A percentile compares a stretch with the other conserved stretches of the same genome.
These are phyloP conservation scores for Zygoascus bituminiphila DNA, from an alignment of 805 yeast species.

Conservation along the genomic window DNA sequence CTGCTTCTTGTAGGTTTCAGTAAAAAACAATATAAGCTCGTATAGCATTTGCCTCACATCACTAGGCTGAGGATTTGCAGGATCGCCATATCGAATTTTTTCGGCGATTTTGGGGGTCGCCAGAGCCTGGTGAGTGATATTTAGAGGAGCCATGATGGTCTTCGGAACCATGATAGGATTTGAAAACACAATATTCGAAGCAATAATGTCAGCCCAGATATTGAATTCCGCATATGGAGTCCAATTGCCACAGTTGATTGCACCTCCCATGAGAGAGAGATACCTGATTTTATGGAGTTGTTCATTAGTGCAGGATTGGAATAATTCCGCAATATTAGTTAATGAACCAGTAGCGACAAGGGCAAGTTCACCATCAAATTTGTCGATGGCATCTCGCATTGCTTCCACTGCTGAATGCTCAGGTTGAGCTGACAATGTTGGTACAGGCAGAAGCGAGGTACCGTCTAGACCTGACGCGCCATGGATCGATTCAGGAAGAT, in stretches of 20 bases:
- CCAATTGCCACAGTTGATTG: constrained; percentile 38
- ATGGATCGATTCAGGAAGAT: constrained; percentile 56
- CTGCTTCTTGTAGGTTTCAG: constrained; percentile 35
- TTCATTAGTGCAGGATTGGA: constrained; percentile 44
- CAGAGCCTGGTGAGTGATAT: constrained; percentile 59
- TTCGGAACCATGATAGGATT: constrained; percentile 41
- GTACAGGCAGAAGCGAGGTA: constrained; percentile 47
- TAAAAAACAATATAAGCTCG: constrained; percentile 47
- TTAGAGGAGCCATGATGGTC: constrained; percentile 53
- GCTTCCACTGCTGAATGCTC: constrained; percentile 34
- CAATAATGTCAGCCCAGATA: constrained; percentile 64
- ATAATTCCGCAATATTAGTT: constrained; percentile 59
- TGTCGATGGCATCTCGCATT: constrained; percentile 37
- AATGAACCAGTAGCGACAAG: constrained; percentile 71
- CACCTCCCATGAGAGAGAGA: constrained; percentile 75
- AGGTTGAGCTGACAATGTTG: constrained; percentile 30
- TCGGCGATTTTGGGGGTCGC: constrained; percentile 38
- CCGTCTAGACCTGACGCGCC: constrained; percentile 76
- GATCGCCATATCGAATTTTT: constrained; percentile 25
- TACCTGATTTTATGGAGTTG: constrained; percentile 40
- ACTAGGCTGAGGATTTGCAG: not conserved
- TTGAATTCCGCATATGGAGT: constrained; percentile 65
- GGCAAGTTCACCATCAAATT: constrained; percentile 42
- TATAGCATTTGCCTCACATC: constrained; percentile 43
- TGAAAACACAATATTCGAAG: constrained; percentile 51